Conservation (phyloP, 176 grass and related monocot species). For the Dendrocalamus sinicus region DNA sequence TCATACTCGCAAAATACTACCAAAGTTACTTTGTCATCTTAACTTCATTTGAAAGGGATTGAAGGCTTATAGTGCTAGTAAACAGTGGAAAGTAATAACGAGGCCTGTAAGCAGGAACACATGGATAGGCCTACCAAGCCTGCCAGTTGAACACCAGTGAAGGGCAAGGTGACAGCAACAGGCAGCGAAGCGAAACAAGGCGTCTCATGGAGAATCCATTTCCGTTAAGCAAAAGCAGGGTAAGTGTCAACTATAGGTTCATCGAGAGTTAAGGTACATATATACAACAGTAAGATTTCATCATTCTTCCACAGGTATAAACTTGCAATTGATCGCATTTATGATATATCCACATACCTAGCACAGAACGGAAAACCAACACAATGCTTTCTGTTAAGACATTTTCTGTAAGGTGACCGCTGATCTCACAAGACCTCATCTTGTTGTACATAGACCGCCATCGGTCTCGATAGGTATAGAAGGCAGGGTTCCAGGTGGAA, state of each 20-base stretch:
- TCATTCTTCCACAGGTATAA: slow-evolving; percentile 26
- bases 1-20: neutral
- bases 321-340: slow-evolving; percentile 22
- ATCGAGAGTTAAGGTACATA: neutral
- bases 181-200: neutral
- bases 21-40: neutral
- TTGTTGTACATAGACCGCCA: slow-evolving; percentile 64
- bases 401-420: neutral
- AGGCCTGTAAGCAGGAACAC: neutral
- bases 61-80: neutral
- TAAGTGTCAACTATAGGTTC: neutral
- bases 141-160: neutral
- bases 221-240: slow-evolving; percentile 17
- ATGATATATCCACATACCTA: neutral
- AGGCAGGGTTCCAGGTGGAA: slow-evolving; percentile 90
- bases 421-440: slow-evolving; percentile 77
- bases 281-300: slow-evolving; percentile 22
- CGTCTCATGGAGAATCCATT: neutral
- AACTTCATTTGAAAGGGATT: neutral
- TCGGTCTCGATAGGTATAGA: slow-evolving; percentile 82
- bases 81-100: neutral
- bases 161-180: neutral
- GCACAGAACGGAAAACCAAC: neutral
- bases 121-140: neutral
- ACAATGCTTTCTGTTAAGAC: neutral